Evolutionary conservation across 169 alveolate genomes (phyloP).

Genomic region (Cryptosporidium meleagridis): DNA sequence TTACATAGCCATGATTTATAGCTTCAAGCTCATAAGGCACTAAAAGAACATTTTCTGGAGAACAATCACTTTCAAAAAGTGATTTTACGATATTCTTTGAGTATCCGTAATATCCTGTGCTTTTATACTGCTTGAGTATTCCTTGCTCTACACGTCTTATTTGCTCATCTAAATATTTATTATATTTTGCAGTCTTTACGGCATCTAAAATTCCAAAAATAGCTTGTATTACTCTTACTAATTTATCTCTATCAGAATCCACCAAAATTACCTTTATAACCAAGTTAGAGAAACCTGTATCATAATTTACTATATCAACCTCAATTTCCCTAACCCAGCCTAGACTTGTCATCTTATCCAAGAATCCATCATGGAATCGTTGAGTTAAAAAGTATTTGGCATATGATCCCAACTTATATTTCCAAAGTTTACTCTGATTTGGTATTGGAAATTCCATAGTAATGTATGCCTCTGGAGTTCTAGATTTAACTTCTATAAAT

Average conservation of each 20-base stretch:
- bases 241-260: neutral
- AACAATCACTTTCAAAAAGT: slow-evolving; percentile 19
- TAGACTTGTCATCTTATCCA: neutral
- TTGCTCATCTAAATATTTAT: slow-evolving; percentile 15
- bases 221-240: slow-evolving; percentile 5
- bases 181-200: slow-evolving; percentile 1
- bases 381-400: neutral
- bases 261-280: slow-evolving; percentile 6
- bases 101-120: slow-evolving; percentile 41
- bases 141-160: slow-evolving; percentile 46
- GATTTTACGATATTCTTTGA: slow-evolving; percentile 21
- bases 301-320: slow-evolving; percentile 9
- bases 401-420: slow-evolving; percentile 10
- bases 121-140: slow-evolving; percentile 18
- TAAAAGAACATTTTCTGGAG: slow-evolving; percentile 11
- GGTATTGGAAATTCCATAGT: slow-evolving; percentile 50
- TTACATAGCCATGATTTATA: neutral
- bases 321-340: slow-evolving; percentile 28
- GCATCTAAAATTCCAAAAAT: slow-evolving; percentile 17
- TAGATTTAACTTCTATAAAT: slow-evolving; percentile 10
- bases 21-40: slow-evolving; percentile 40
- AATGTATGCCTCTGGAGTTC: slow-evolving; percentile 11
- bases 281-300: slow-evolving; percentile 43
- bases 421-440: slow-evolving; percentile 29
- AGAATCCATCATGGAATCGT: slow-evolving; percentile 7